Evolutionary conservation across 1,284 basidiomycete species (phyloP), one percentile per base, ranked within the genome.

Genomic region (Tilletia walkeri): DNA sequence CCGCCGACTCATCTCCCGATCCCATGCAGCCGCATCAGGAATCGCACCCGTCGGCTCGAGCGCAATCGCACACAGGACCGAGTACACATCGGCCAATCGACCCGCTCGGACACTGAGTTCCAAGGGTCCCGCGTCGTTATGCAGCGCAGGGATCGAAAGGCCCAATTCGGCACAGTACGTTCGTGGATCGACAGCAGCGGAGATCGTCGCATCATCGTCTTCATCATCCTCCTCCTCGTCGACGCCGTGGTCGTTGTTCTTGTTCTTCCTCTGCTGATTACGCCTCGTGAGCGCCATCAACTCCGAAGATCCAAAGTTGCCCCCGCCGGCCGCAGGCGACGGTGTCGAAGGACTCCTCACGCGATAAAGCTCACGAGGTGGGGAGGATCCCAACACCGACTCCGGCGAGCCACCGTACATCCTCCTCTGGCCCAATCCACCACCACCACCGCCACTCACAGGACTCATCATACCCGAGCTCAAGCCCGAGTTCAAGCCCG

Each of bases 81-180:
- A 90, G 87, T 93, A 95, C 45, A 95, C 89, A 82, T 94, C 93
- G n/a, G 94, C 94, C 24, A 89, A 89, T 83, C 94, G 91, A 61
- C 89, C 90, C 2, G 89, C 90, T 82, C 91, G 91, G 61, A 95
- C 90, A 59, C 74, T 76, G 50, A 82, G 76, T 69, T 75, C 78
- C 45, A 82, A 73, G 48, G 80, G 80, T 0, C 80, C 82, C 4
- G 78, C 74, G 66, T 77, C 77, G 59, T 63, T 34, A 14, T 63
- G 59, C n/a, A 80, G 67, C 1, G 76, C 75, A 18, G 67, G 70
- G 36, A 54, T 63, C 69, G 74, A 71, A 61, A 83, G 71, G 0
- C 81, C 82, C 0, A 83, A 74, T 18, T 36, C 24, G 69, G 78
- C 74, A 72, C 81, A 82, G 84, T 99, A 99, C 14, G 95, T 93